phyloP scores from a whole-genome alignment of 495 filamentous ascomycete genomes.

The Penicillium egyptiacum region DNA sequence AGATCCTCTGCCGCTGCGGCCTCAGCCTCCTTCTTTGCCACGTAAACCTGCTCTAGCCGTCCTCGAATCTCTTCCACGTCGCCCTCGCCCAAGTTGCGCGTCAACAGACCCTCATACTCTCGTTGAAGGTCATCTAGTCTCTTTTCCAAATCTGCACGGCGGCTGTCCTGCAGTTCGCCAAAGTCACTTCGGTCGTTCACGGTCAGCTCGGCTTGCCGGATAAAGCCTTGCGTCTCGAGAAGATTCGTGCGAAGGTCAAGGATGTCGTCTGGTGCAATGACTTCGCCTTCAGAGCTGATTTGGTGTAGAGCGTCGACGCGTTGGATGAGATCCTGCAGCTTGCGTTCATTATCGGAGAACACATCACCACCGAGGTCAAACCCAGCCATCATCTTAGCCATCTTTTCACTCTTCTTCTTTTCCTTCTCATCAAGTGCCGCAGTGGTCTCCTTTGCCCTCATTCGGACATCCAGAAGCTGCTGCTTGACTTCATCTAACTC shows the following conservation, averaged over 20 bases:
- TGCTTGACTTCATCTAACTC: constrained; percentile 97
- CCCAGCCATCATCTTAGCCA: constrained; percentile 99
- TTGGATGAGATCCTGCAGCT: constrained; percentile 76
- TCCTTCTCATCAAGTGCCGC: constrained; percentile 92
- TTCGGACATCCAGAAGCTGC: constrained; percentile 89
- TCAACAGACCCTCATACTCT: constrained; percentile 78
- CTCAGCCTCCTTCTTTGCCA: constrained; percentile 69
- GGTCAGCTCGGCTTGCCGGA: constrained; percentile 88
- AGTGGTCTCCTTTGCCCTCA: constrained; percentile 90
- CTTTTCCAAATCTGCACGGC: constrained; percentile 70
- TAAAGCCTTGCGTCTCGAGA: constrained; percentile 85
- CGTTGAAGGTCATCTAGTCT: constrained; percentile 68
- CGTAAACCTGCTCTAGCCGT: constrained; percentile 72
- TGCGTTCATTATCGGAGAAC: constrained; percentile 86
- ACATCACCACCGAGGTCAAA: constrained; percentile 90
- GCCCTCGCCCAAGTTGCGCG: constrained; percentile 72
- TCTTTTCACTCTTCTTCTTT: constrained; percentile 95
- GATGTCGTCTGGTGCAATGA: constrained; percentile 78
- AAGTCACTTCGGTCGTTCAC: constrained; percentile 65
- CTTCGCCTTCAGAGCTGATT: constrained; percentile 71
- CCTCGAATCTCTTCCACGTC: constrained; percentile 82
- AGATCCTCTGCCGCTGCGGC: constrained; percentile 68
- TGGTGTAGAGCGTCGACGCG: constrained; percentile 77
- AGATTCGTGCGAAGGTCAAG: constrained; percentile 72
- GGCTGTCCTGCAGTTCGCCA: constrained; percentile 61